Evolutionary conservation across 768 basidiomycete species (phyloP), one percentile per base, ranked within the genome.

Genomic region (Crassisporium funariophilum): DNA sequence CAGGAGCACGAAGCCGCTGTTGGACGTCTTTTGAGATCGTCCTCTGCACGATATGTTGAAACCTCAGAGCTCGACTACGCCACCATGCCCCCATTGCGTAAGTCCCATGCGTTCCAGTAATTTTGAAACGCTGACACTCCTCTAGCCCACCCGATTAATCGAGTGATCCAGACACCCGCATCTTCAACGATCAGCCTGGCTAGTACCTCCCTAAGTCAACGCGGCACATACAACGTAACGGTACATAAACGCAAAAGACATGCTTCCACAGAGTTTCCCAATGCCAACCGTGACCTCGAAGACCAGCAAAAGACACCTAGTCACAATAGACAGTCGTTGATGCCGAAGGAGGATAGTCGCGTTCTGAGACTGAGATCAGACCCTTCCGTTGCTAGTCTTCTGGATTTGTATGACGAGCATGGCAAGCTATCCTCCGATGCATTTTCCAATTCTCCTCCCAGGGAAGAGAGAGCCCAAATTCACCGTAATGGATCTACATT

Each of bases 301-400:
- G 52, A 63, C 31, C 60, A 65, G 25, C 52, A 44, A 29, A 54
- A 39, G 53, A 66, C 52, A 51, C 65, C 64, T 58, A 51, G n/a
- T 3, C 29, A 35, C 44, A 57, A 49, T 41, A 24, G 31, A 49
- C 54, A 44, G 45, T 50, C 77, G 67, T 22, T 64, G 65, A 63
- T 74, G 67, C 24, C 75, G 61, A 47, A 69, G 63, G 69, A 79
- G 47, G 65, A 71, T 50, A 75, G 69, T 49, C 79, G 85, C 21
- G 68, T 86, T 8, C 64, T 78, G 10, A 68, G 77, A 16, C 73
- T 91, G 36, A 83, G 83, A 35, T 81, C 83, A 20, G 88, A 91
- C 50, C 88, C 88, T 3, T 91, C 89, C 16, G 86, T 91, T 21
- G 84, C 76, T 11, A 90, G 84, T 54, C 68, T 91, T 17, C 67